These are phyloP conservation scores for Microsporum ferrugineum DNA, from an alignment of 2,329 filamentous ascomycete genomes.

Conservation along the genomic window DNA sequence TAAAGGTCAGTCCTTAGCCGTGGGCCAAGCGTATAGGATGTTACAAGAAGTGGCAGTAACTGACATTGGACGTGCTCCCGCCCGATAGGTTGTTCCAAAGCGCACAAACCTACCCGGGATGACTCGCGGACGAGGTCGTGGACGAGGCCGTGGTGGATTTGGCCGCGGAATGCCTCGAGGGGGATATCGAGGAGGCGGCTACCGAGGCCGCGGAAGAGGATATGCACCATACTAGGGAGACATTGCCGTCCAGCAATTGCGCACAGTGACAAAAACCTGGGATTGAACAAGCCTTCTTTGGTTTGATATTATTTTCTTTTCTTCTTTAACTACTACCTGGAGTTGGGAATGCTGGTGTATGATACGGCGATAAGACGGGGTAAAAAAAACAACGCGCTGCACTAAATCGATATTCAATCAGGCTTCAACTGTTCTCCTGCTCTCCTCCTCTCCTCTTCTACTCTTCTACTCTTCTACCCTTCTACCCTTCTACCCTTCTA, in stretches of 20 bases:
- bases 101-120: constrained; percentile 90
- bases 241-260: background rate
- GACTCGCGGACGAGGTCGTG: constrained; percentile 56
- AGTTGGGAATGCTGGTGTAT: constrained; percentile 7
- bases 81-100: constrained; percentile 66
- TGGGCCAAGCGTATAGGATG: background rate
- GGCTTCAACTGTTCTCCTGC: background rate
- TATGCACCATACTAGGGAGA: constrained; percentile 34
- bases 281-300: background rate
- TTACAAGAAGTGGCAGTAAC: background rate
- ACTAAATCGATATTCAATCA: background rate
- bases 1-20: constrained; percentile 60
- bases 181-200: constrained; percentile 20
- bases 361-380: constrained; percentile 3
- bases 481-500: background rate
- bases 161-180: constrained; percentile 13
- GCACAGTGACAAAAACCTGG: background rate
- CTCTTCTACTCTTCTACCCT: background rate
- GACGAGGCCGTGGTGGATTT: constrained; percentile 40
- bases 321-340: background rate
- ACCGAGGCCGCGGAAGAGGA: constrained; percentile 29
- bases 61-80: background rate
- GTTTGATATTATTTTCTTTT: background rate
- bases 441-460: background rate
- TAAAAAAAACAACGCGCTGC: background rate